Percentiles rank a stretch among this genome's conserved stretches.
These are phyloP conservation scores for Maudiozyma saulgeensis DNA, from an alignment of 805 yeast genomes.

Conservation along the genomic window DNA sequence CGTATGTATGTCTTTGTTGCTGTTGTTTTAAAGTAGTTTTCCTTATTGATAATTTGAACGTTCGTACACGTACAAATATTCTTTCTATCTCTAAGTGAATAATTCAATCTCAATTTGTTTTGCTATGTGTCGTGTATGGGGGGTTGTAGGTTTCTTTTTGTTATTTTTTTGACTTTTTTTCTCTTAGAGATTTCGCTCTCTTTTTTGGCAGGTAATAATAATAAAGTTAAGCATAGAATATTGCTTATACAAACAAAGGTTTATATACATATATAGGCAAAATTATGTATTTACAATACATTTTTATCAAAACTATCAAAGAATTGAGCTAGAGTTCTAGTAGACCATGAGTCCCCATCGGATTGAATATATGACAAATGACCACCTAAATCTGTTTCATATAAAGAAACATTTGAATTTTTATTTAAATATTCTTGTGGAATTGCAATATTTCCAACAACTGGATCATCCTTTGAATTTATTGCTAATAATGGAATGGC, in stretches of 20 bases:
- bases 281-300: background rate
- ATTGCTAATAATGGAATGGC: conserved; percentile 53
- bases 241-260: background rate
- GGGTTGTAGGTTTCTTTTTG: too few species aligned
- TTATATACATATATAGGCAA: background rate
- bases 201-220: too few species aligned
- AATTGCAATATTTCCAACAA: conserved; percentile 42
- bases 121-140: too few species aligned
- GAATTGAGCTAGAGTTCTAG: conserved; percentile 33
- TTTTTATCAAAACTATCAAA: conserved; percentile 28
- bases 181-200: too few species aligned
- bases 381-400: conserved; percentile 62
- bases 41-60: too few species aligned
- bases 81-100: too few species aligned
- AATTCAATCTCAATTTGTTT: too few species aligned
- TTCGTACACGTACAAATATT: too few species aligned
- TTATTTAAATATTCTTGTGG: conserved; percentile 41
- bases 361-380: conserved; percentile 47
- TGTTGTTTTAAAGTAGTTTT: too few species aligned
- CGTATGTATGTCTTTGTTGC: too few species aligned
- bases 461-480: conserved; percentile 51
- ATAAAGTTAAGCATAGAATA: background rate
- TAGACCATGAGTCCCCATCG: conserved; percentile 41
- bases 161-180: too few species aligned
- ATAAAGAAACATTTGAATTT: conserved; percentile 50